Evolutionary conservation across 2,329 filamentous ascomycete species (phyloP).

Genomic region (Cryoendolithus antarcticus): DNA sequence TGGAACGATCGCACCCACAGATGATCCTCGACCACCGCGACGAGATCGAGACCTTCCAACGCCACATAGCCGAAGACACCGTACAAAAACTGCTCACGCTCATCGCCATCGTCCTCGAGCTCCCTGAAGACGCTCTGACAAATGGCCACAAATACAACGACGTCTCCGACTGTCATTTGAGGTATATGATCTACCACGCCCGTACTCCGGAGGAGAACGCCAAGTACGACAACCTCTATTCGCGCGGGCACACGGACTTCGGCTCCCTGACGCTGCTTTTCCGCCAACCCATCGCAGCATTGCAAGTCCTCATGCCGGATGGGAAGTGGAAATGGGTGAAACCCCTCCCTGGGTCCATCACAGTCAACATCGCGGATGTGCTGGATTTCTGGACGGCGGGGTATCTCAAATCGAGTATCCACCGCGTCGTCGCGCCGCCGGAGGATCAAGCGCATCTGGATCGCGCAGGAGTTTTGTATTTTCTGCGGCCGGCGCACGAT

Average conservation of each 20-base stretch:
- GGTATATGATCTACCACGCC: conserved; percentile 20
- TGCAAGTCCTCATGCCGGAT: conserved; percentile 25
- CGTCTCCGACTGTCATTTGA: conserved; percentile 15
- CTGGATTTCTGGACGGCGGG: conserved; percentile 28
- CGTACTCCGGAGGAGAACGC: conserved; percentile 18
- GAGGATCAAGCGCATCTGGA: conserved; percentile 35
- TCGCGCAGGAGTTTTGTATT: conserved; percentile 33
- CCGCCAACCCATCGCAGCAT: conserved; percentile 29
- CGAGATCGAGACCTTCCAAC: conserved; percentile 46
- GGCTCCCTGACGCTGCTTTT: conserved; percentile 32
- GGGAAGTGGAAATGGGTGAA: conserved; percentile 32
- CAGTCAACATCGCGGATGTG: conserved; percentile 30
- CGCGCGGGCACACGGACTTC: conserved; percentile 30
- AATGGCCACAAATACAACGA: conserved; percentile 46
- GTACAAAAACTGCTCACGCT: conserved; percentile 46
- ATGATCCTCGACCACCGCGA: conserved; percentile 37
- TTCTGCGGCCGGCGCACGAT: conserved; percentile 20
- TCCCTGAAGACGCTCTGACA: conserved; percentile 46
- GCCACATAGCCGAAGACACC: conserved; percentile 40
- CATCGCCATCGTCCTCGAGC: conserved; percentile 48
- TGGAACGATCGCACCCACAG: conserved; percentile 31
- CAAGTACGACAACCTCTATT: conserved; percentile 15
- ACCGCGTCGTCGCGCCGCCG: conserved; percentile 38
- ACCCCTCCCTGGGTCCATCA: conserved; percentile 29
- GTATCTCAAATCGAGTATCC: conserved; percentile 38